A percentile compares a stretch with the other conserved stretches of the same genome.
These are phyloP conservation scores for Colletotrichum gloeosporioides DNA, from an alignment of 2,329 filamentous ascomycete genomes.

Conservation along the genomic window DNA sequence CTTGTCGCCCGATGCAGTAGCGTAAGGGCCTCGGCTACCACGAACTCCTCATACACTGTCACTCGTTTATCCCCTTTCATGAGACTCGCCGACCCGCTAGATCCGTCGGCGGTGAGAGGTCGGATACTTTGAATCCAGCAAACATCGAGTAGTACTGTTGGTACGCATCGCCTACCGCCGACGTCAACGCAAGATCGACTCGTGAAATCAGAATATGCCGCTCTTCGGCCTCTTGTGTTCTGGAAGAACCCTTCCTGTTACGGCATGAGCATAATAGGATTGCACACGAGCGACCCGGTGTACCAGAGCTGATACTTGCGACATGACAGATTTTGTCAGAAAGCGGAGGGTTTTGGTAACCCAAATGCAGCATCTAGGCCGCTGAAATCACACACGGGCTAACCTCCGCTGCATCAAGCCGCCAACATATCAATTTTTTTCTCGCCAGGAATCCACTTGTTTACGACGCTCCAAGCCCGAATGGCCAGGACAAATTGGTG, in stretches of 20 bases:
- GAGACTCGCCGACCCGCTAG: background rate
- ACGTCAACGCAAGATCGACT: background rate
- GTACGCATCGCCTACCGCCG: background rate
- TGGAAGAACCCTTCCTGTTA: background rate
- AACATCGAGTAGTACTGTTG: background rate
- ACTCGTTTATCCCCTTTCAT: background rate
- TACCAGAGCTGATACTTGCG: background rate
- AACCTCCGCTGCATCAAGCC: background rate
- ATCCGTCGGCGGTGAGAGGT: background rate
- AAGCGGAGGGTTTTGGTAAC: background rate
- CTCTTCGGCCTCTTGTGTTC: background rate
- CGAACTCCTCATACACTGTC: background rate
- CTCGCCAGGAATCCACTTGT: background rate
- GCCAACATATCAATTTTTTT: background rate
- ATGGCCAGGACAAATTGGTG: background rate
- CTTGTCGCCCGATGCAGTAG: background rate
- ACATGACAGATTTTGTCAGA: background rate
- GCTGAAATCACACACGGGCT: background rate
- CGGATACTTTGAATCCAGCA: background rate
- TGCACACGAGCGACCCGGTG: background rate
- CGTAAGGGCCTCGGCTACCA: background rate
- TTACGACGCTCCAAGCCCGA: background rate
- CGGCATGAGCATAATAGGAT: background rate
- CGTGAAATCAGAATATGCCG: background rate
- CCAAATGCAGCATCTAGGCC: background rate